Evolutionary conservation across 2,329 filamentous ascomycete species (phyloP), one percentile per base, ranked within the genome.

Genomic region (Polychaeton citri): DNA sequence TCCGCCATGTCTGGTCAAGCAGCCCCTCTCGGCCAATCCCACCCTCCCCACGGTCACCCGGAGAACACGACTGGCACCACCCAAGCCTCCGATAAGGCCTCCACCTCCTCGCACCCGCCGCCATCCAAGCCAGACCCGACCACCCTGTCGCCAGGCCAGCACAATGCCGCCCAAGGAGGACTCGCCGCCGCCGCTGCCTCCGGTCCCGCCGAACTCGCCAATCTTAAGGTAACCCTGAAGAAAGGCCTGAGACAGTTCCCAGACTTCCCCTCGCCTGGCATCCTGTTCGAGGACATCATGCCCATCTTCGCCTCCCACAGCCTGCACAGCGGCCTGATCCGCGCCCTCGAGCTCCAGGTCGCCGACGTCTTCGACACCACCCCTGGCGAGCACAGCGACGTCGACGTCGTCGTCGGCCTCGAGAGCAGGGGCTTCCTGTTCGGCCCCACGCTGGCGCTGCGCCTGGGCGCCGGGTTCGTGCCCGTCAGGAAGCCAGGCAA

Each of bases 251-350:
- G 83, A 62, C 79, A 86, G 60, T 93, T 85, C 66, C 76, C 78
- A 54, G 85, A 96, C 69, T 96, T 95, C 66, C 88, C 88, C 40
- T 79, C 81, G 47, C 78, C 81, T 32, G 88, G 90, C 60, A 88
- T 98, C 57, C 72, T 93, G 53, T 98, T 98, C 64, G 85, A 95
- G 67, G 90, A 98, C 59, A 96, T 98, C 64, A 79, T 98, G 62
- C 90, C 90, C 42, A 79, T 96, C 57, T 96, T 98, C 69, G 77
- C 83, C 58, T 72, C 85, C 55, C 76, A 79, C 37, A 56, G 60
- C 35, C 69, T 82, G 42, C 88, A 95, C 65, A 69, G 73, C 48
- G 71, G 76, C 38, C 79, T 98, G 40, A 69, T 95, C 58, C 74
- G 78, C 52, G 84, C 85, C 33, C 80, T 96, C 49, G 82, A 93